Evolutionary conservation across 2,329 filamentous ascomycete genomes (phyloP).

Genomic region (Stachybotrys elegans): DNA sequence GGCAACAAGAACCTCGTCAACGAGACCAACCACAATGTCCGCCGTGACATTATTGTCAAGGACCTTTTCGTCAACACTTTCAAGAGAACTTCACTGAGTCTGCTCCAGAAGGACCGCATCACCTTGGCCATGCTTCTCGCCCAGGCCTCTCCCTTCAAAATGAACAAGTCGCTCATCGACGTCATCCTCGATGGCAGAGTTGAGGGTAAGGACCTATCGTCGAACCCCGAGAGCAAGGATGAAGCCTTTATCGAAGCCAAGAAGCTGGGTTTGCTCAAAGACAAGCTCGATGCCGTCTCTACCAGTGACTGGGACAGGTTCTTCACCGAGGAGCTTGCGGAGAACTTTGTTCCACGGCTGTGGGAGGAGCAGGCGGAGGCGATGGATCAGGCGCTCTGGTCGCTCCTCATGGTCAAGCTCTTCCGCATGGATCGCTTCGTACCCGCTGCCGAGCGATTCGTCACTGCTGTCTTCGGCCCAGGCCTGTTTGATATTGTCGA

Average conservation of each 20-base stretch:
- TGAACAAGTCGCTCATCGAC: slow-evolving; percentile 89
- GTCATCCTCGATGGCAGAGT: slow-evolving; percentile 74
- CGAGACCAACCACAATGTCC: slow-evolving; percentile 69
- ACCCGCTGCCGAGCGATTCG: slow-evolving; percentile 87
- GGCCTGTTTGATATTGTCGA: slow-evolving; percentile 79
- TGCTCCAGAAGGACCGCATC: slow-evolving; percentile 90
- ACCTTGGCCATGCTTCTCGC: slow-evolving; percentile 92
- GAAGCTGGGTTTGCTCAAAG: slow-evolving; percentile 69
- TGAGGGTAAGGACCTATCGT: slow-evolving; percentile 74
- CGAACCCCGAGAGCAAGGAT: slow-evolving; percentile 56
- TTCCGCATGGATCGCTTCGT: slow-evolving; percentile 96
- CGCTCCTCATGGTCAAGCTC: slow-evolving; percentile 87
- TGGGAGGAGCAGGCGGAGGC: slow-evolving; percentile 61
- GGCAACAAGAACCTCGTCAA: slow-evolving; percentile 68
- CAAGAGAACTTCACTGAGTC: slow-evolving; percentile 84
- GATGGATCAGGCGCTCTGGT: slow-evolving; percentile 72
- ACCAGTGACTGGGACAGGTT: slow-evolving; percentile 73
- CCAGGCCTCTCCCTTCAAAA: slow-evolving; percentile 91
- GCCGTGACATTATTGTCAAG: slow-evolving; percentile 84
- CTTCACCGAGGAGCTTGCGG: slow-evolving; percentile 78
- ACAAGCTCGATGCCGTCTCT: slow-evolving; percentile 59
- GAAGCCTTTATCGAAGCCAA: slow-evolving; percentile 64
- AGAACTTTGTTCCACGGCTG: slow-evolving; percentile 72
- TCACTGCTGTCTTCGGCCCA: slow-evolving; percentile 76
- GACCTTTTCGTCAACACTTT: slow-evolving; percentile 90